phyloP scores from a whole-genome alignment of 2,329 filamentous ascomycete species.

The Fusarium sororula region DNA sequence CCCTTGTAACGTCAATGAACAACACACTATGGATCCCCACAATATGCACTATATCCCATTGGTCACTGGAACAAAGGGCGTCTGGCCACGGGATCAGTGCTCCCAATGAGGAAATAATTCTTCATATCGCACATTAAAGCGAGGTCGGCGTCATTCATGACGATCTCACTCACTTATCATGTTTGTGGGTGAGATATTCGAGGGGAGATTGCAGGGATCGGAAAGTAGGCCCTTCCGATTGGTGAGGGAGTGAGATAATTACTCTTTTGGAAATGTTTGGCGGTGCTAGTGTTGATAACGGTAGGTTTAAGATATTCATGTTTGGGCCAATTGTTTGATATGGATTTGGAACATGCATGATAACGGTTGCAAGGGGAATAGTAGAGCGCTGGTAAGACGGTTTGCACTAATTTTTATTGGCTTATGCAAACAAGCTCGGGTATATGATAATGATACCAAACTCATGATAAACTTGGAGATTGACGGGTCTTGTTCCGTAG shows the following conservation, averaged over 20 bases:
- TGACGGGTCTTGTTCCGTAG: neutral
- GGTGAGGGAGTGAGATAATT: neutral
- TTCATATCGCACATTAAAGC: conserved; percentile 19
- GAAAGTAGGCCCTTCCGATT: conserved; percentile 18
- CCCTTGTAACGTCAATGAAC: neutral
- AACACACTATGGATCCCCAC: neutral
- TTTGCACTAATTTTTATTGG: neutral
- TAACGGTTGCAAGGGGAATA: neutral
- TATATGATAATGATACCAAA: no score
- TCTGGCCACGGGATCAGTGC: conserved; percentile 1
- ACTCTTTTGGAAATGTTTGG: conserved; percentile 10
- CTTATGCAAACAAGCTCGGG: no score
- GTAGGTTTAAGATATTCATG: neutral
- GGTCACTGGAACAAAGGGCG: neutral
- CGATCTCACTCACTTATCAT: neutral
- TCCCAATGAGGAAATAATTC: conserved; percentile 14
- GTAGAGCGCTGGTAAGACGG: accelerated
- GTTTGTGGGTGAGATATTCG: neutral
- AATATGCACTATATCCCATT: neutral
- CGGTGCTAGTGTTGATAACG: neutral
- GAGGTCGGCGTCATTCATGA: conserved; percentile 6
- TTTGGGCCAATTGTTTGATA: neutral
- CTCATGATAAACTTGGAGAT: no score
- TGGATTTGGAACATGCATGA: neutral
- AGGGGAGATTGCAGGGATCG: conserved; percentile 9